A percentile compares a stretch with the other conserved stretches of the same genome.
phyloP scores from a whole-genome alignment of 768 basidiomycete species.

The Ramaria sp. region DNA sequence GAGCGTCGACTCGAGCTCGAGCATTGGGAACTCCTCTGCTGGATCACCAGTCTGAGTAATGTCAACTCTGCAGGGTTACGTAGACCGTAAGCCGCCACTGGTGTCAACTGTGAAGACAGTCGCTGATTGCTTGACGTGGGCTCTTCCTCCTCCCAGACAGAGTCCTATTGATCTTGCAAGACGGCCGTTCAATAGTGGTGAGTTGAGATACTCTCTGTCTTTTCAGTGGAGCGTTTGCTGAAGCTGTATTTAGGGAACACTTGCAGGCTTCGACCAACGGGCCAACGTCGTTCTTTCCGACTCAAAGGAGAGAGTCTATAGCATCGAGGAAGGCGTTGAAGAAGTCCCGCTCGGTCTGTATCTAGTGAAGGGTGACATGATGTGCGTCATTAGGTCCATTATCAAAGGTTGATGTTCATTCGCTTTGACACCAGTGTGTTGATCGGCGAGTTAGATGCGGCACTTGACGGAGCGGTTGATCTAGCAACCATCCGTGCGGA shows the following conservation, averaged over 20 bases:
- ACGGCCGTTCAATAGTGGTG: slow-evolving; percentile 91
- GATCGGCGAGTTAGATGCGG: slow-evolving; percentile 80
- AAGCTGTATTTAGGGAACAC: slow-evolving; percentile 50
- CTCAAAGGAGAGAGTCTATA: slow-evolving; percentile 88
- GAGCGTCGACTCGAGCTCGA: not conserved
- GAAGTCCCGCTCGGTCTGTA: slow-evolving; percentile 92
- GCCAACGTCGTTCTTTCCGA: slow-evolving; percentile 94
- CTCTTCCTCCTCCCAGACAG: slow-evolving; percentile 40
- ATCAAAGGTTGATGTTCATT: not conserved
- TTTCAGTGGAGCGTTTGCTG: not conserved
- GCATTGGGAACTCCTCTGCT: not conserved
- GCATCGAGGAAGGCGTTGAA: slow-evolving; percentile 84
- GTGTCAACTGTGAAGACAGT: too few relatives aligned
- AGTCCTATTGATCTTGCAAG: slow-evolving; percentile 90
- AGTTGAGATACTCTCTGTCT: slow-evolving; percentile 19
- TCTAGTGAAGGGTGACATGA: slow-evolving; percentile 97
- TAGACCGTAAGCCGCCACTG: slow-evolving; percentile 52
- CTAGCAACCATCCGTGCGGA: slow-evolving; percentile 76
- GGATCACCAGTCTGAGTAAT: slow-evolving; percentile 26
- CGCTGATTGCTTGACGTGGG: not conserved
- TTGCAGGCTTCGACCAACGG: slow-evolving; percentile 91
- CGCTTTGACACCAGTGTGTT: slow-evolving; percentile 39
- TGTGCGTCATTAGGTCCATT: slow-evolving; percentile 44
- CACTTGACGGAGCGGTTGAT: slow-evolving; percentile 64
- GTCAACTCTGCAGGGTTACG: slow-evolving; percentile 87